Percentiles rank a stretch among this genome's conserved stretches.
Conservation (phyloP, 169 alveolate genomes). For the Toxoplasma gondii region DNA sequence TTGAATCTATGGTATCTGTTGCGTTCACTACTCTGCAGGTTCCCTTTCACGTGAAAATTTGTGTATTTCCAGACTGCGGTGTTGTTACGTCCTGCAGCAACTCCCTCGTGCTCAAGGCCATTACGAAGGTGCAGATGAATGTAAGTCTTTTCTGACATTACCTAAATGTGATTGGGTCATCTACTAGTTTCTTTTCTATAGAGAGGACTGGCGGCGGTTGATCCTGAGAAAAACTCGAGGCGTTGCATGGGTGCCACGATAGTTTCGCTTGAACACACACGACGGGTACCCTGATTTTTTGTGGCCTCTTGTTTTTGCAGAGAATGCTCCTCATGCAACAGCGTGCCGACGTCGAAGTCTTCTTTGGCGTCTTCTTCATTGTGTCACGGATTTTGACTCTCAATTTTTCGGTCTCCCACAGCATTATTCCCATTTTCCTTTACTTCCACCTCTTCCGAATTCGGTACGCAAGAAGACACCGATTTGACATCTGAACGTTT, state of each 20-base stretch:
- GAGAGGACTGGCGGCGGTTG: too few relatives aligned
- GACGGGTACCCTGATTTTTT: not conserved
- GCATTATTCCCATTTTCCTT: slow-evolving; percentile 28
- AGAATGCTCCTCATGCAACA: slow-evolving; percentile 24
- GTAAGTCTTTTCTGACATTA: not conserved
- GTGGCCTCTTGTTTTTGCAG: not conserved
- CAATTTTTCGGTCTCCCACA: slow-evolving; percentile 19
- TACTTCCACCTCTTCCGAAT: slow-evolving; percentile 33
- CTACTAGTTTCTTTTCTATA: too few relatives aligned
- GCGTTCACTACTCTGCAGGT: too few relatives aligned
- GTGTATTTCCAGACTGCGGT: not conserved
- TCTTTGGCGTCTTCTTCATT: slow-evolving; percentile 25
- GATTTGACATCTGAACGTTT: too few relatives aligned
- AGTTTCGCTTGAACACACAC: too few relatives aligned
- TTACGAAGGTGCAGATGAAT: not conserved
- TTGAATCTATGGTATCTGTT: too few relatives aligned
- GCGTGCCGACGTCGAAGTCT: slow-evolving; percentile 53
- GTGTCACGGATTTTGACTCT: not conserved
- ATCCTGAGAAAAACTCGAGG: too few relatives aligned
- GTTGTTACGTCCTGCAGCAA: slow-evolving; percentile 12
- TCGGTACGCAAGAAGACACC: slow-evolving; percentile 2
- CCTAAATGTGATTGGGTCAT: too few relatives aligned
- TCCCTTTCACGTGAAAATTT: too few relatives aligned
- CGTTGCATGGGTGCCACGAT: too few relatives aligned
- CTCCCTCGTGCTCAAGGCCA: not conserved